phyloP scores from a whole-genome alignment of 1,284 basidiomycete genomes.

The Mycena sp. region DNA sequence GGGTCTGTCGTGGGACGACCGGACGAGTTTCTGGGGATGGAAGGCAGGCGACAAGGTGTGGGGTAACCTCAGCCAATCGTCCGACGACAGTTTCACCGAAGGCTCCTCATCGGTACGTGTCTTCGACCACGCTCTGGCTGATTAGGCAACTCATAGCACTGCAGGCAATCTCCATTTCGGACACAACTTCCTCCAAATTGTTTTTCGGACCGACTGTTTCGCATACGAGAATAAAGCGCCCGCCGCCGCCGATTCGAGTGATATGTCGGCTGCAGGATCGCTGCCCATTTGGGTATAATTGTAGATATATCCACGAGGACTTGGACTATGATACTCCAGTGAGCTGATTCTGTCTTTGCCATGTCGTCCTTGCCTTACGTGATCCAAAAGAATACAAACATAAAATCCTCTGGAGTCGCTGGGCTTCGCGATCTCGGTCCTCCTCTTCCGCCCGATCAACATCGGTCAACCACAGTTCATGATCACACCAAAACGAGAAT shows the following conservation, averaged over 20 bases:
- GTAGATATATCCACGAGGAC: constrained; percentile 20
- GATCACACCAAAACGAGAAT: constrained; percentile 17
- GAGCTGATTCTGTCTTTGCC: not conserved
- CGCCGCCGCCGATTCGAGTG: constrained; percentile 2
- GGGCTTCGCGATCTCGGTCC: not conserved
- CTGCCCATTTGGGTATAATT: constrained; percentile 9
- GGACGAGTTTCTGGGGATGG: constrained; percentile 17
- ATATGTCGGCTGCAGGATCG: constrained; percentile 22
- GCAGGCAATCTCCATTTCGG: constrained; percentile 1
- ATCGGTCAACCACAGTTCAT: constrained; percentile 40
- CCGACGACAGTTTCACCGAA: constrained; percentile 24
- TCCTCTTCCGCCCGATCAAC: constrained; percentile 8
- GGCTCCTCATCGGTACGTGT: constrained; percentile 4
- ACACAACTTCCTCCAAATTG: constrained; percentile 9
- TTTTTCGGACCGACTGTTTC: constrained; percentile 2
- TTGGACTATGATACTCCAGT: constrained; percentile 17
- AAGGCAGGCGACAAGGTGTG: constrained; percentile 6
- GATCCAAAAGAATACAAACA: not conserved
- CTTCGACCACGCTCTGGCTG: not conserved
- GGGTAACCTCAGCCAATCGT: constrained; percentile 15
- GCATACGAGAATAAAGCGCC: constrained; percentile 3
- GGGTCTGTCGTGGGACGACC: constrained; percentile 8
- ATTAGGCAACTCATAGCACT: not conserved
- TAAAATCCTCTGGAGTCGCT: not conserved
- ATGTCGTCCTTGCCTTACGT: not conserved